Evolutionary conservation across 129 eudicot genomes (phyloP).

Genomic region (Solidago caesia): DNA sequence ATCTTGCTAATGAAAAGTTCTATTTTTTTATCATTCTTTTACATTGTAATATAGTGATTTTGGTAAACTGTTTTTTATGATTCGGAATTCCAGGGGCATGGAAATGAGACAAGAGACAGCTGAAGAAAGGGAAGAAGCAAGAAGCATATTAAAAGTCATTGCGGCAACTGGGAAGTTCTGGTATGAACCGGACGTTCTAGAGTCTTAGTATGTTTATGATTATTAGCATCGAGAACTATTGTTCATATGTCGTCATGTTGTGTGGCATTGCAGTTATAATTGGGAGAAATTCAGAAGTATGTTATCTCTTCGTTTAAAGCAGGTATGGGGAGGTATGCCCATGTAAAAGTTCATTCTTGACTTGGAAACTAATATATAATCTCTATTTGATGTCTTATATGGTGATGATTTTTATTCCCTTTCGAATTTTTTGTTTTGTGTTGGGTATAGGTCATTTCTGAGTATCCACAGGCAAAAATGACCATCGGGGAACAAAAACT

Average conservation of each 20-base stretch:
- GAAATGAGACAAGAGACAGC: conserved; percentile 43
- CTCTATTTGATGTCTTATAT: neutral
- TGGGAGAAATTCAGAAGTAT: conserved; percentile 79
- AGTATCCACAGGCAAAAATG: conserved; percentile 72
- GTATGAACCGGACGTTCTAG: conserved; percentile 37
- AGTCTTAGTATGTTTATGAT: neutral
- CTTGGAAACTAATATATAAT: conserved; percentile 8
- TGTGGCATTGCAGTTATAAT: conserved; percentile 54
- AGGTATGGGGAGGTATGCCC: conserved; percentile 77
- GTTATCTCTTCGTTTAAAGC: conserved; percentile 73
- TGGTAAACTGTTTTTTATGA: neutral
- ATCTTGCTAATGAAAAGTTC: neutral
- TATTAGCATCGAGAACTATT: conserved; percentile 5
- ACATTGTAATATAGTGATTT: conserved; percentile 2
- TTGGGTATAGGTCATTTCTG: conserved; percentile 56
- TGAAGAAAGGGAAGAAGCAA: conserved; percentile 62
- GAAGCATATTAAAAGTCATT: conserved; percentile 48
- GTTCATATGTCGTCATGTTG: neutral
- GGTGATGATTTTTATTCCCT: neutral
- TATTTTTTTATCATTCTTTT: neutral
- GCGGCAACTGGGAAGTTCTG: conserved; percentile 90
- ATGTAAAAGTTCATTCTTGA: conserved; percentile 4
- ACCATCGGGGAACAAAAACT: conserved; percentile 56
- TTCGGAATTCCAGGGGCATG: conserved; percentile 33
- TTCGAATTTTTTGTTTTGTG: neutral